Base-by-base conservation (phyloP, 2,329 filamentous ascomycete species). In the Cercospora sojina region DNA sequence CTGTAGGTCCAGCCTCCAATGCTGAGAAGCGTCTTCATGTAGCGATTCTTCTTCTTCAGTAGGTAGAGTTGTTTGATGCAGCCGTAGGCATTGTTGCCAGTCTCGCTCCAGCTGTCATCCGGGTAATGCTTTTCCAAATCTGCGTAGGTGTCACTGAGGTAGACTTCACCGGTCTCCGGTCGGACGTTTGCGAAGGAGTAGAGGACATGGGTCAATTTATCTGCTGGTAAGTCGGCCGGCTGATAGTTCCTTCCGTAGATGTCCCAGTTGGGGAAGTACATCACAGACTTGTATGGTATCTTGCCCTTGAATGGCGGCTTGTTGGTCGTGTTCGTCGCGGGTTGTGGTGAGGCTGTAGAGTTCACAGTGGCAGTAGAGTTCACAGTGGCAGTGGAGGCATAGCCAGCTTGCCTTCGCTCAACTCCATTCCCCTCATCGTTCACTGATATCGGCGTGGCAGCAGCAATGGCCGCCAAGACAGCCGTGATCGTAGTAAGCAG, bases 141-240 rank as follows among this genome's bases (percentile, higher is more conserved):
- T 25, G 91, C 84, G 76, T 86, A 93, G 1, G 82, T 80, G 73
- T 95, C 91, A 1, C 86, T 88, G 3, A 91, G 82, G 74, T 84
- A 86, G 10, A 96, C 92, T 79, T 96, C 91, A 58, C 94, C 94
- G 27, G 85, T 88, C 2, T 94, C 91, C 2, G 88, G 84, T 4
- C 87, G 86, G 67, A 97, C 87, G 76, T 97, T 96, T 75, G 92
- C 93, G 80, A 98, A 98, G 12, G 93, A 85, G 74, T 97, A 97
- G n/a, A 97, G 87, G 5, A 97, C 81, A 75, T 98, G 94, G 0
- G 93, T 98, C 51, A 97, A 85, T 61, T 91, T 90, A 64, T 93
- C 86, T 3, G 85, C 87, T 0, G 91, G 91, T 6, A 98, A 85
- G 75, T 96, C 88, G 75, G 95, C 90, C 0, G 93, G 93, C n/a